Percentiles rank a stretch among this genome's conserved stretches.
Conservation (phyloP, 2,329 filamentous ascomycete species). For the Beauveria australis region DNA sequence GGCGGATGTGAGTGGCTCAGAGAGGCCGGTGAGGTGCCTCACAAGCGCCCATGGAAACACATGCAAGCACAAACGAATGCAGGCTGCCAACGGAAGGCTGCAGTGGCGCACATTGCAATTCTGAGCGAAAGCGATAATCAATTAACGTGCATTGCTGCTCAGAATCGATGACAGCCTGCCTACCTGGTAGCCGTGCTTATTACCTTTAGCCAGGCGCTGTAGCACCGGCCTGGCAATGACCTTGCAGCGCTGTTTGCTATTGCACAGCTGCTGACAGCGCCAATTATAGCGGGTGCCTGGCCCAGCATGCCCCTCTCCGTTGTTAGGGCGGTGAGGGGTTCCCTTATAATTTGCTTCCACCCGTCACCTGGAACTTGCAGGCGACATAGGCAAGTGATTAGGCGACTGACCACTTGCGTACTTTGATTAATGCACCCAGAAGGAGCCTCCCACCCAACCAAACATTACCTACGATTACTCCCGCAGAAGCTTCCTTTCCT, state of each 20-base stretch:
- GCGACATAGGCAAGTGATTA: constrained; percentile 5
- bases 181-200: too few species aligned
- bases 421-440: constrained; percentile 1
- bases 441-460: constrained; percentile 2
- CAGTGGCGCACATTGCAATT: neutral
- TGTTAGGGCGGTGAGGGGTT: constrained; percentile 11
- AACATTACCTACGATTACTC: neutral
- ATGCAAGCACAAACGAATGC: neutral
- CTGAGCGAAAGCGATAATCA: too few species aligned
- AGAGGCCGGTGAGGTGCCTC: neutral
- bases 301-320: constrained; percentile 1
- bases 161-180: too few species aligned
- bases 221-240: too few species aligned
- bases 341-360: constrained; percentile 5
- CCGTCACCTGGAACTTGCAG: constrained; percentile 3
- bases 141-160: too few species aligned
- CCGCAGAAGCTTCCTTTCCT: neutral
- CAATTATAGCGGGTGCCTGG: neutral
- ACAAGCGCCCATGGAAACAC: neutral
- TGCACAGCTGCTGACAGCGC: too few species aligned
- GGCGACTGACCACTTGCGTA: neutral
- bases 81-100: neutral
- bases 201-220: too few species aligned
- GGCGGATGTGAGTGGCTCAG: neutral
- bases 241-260: too few species aligned